phyloP scores from a whole-genome alignment of 176 grass and related monocot species.

The Raddia distichophylla region DNA sequence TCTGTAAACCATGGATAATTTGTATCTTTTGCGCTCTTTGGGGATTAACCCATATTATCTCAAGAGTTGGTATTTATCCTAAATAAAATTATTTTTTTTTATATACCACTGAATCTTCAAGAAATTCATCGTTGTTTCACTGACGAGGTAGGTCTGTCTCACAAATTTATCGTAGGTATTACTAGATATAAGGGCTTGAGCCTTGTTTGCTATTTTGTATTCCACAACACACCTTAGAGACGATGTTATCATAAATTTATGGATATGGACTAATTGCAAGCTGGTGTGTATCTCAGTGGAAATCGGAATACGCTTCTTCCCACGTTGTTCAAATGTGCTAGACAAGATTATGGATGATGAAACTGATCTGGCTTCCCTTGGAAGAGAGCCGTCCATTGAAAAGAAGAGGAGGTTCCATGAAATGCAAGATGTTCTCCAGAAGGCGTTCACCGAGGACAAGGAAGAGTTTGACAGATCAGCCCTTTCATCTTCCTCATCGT shows the following conservation, averaged over 20 bases:
- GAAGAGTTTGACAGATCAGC: conserved; percentile 52
- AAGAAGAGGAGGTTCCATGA: conserved; percentile 65
- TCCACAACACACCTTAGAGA: background rate
- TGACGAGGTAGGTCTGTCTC: too few species aligned
- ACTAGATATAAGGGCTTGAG: background rate
- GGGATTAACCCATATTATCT: background rate
- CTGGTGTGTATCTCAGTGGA: conserved; percentile 59
- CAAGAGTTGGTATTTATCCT: background rate
- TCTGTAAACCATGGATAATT: background rate
- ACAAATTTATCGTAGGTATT: background rate
- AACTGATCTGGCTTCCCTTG: conserved; percentile 31
- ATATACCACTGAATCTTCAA: too few species aligned
- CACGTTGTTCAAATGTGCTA: conserved; percentile 64
- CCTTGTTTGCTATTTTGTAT: background rate
- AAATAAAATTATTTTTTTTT: background rate
- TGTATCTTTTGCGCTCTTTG: background rate
- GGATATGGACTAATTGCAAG: conserved; percentile 16
- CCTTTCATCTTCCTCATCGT: conserved; percentile 50
- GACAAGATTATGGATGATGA: conserved; percentile 83
- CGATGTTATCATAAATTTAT: background rate
- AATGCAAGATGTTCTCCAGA: conserved; percentile 58
- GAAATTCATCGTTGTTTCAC: too few species aligned
- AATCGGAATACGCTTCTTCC: conserved; percentile 77
- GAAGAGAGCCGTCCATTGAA: conserved; percentile 45
- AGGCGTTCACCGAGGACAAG: conserved; percentile 82